Evolutionary conservation across 2,329 filamentous ascomycete species (phyloP).

Genomic region (Colletotrichum sojae): DNA sequence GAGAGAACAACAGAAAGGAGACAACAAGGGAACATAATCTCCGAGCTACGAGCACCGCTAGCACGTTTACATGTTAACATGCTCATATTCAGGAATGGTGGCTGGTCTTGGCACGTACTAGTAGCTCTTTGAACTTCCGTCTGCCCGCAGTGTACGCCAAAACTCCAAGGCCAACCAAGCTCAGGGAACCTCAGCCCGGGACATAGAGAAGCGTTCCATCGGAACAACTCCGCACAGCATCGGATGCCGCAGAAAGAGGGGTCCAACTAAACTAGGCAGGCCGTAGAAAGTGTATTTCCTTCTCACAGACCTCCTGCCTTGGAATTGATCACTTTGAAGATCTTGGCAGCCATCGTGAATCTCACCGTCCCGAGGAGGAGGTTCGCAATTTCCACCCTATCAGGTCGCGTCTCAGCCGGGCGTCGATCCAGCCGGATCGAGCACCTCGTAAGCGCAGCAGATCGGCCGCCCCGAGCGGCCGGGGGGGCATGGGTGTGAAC

Average conservation of each 20-base stretch:
- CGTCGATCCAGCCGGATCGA: slow-evolving; percentile 5
- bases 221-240: neutral
- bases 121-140: no score
- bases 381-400: slow-evolving; percentile 5
- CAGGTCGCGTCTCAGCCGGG: neutral
- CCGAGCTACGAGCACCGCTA: no score
- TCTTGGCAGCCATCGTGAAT: slow-evolving; percentile 16
- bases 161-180: no score
- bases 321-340: neutral
- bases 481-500: neutral
- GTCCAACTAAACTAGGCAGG: neutral
- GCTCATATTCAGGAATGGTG: no score
- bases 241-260: neutral
- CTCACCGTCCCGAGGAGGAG: neutral
- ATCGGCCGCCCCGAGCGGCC: slow-evolving; percentile 5
- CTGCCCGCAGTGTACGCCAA: no score
- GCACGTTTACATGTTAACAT: no score
- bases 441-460: slow-evolving; percentile 6
- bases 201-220: neutral
- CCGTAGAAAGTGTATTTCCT: neutral
- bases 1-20: neutral
- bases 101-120: no score
- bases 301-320: slow-evolving; percentile 4
- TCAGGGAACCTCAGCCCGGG: no score
- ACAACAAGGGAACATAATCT: neutral